phyloP scores from a whole-genome alignment of 257 asterid species.

The Solanum medicagineum region DNA sequence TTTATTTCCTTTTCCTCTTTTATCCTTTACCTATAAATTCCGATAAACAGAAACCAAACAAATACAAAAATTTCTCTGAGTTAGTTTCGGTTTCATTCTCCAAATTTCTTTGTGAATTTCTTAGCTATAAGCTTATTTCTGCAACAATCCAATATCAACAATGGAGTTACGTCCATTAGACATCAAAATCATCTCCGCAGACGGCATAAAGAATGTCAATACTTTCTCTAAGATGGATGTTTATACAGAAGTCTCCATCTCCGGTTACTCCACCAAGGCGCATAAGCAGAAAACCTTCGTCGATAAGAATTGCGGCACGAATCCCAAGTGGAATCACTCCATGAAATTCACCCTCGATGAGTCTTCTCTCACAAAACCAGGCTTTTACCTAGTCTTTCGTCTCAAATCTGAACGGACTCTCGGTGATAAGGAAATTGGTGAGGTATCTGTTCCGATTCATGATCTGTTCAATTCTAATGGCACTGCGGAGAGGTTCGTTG shows the following conservation, averaged over 20 bases:
- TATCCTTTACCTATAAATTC: background rate
- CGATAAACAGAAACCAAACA: background rate
- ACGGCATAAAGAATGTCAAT: conserved; percentile 21
- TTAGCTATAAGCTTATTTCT: no score
- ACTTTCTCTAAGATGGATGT: conserved; percentile 22
- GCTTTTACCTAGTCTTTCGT: conserved; percentile 34
- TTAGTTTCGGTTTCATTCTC: background rate
- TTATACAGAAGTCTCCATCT: conserved; percentile 9
- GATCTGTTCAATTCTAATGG: conserved; percentile 23
- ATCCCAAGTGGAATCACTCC: conserved; percentile 25
- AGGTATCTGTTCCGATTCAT: conserved; percentile 39
- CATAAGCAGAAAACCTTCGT: conserved; percentile 16
- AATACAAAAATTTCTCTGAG: background rate
- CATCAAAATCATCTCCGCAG: conserved; percentile 23
- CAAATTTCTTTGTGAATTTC: background rate
- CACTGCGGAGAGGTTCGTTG: conserved; percentile 19
- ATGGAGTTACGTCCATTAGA: conserved; percentile 22
- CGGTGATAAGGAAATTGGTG: conserved; percentile 48
- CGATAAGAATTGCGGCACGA: conserved; percentile 20
- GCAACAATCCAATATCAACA: background rate
- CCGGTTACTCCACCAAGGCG: background rate
- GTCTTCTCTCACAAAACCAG: conserved; percentile 40
- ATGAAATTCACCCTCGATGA: conserved; percentile 36
- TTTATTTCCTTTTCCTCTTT: background rate
- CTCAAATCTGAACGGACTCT: conserved; percentile 38